Percentiles rank a stretch among this genome's conserved stretches.
phyloP scores from a whole-genome alignment of 805 yeast species.

The Debaryomyces hansenii region DNA sequence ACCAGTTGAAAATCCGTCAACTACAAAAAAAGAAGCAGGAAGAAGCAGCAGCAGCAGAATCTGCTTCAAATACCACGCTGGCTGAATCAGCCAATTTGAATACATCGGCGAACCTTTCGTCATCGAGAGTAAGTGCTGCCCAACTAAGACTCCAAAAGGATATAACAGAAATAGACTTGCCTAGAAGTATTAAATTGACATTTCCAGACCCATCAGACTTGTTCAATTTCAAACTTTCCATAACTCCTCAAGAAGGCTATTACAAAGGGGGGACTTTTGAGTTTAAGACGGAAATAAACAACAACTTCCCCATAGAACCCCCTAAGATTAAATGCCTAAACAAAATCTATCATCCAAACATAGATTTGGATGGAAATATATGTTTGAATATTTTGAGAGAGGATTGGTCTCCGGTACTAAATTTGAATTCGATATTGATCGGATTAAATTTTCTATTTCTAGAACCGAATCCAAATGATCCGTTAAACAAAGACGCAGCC shows the following conservation, averaged over 20 bases:
- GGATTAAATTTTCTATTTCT: constrained; percentile 83
- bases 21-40: constrained; percentile 58
- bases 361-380: constrained; percentile 85
- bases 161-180: constrained; percentile 66
- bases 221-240: constrained; percentile 57
- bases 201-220: constrained; percentile 56
- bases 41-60: constrained; percentile 35
- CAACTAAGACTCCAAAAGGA: constrained; percentile 77
- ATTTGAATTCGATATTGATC: constrained; percentile 74
- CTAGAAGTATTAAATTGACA: constrained; percentile 51
- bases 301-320: constrained; percentile 87
- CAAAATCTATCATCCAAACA: constrained; percentile 90
- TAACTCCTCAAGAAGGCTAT: constrained; percentile 71
- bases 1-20: constrained; percentile 57
- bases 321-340: constrained; percentile 77
- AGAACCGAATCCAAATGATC: constrained; percentile 92
- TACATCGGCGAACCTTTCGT: constrained; percentile 1
- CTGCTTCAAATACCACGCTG: not conserved
- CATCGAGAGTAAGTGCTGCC: constrained; percentile 49
- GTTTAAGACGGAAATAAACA: constrained; percentile 65
- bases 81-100: not conserved
- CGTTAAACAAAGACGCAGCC: constrained; percentile 90
- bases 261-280: constrained; percentile 68
- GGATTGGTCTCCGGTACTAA: constrained; percentile 95
- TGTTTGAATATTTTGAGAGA: constrained; percentile 89